phyloP scores from a whole-genome alignment of 2,329 filamentous ascomycete genomes.

The Neonectria magnoliae region DNA sequence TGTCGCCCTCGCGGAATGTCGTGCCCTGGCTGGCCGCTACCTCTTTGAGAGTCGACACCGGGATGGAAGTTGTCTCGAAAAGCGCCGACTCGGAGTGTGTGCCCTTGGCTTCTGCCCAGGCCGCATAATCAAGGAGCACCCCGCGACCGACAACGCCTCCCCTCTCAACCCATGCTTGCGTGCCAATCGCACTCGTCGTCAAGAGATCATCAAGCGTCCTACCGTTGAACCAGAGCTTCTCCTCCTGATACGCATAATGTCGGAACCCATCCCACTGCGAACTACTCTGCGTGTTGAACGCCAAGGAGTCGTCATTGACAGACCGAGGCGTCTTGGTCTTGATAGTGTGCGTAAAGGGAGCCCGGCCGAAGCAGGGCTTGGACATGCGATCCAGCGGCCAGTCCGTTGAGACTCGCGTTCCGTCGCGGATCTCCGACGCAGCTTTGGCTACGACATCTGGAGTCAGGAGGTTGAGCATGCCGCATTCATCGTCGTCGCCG shows the following conservation, averaged over 20 bases:
- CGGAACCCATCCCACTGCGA: constrained; percentile 54
- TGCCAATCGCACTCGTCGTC: constrained; percentile 43
- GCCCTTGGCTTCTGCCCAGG: constrained; percentile 51
- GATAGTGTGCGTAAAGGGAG: constrained; percentile 43
- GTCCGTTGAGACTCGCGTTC: constrained; percentile 46
- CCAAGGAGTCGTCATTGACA: constrained; percentile 48
- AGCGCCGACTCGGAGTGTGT: constrained; percentile 49
- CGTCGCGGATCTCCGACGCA: constrained; percentile 44
- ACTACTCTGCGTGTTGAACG: constrained; percentile 51
- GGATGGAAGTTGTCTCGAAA: constrained; percentile 53
- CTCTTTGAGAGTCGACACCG: constrained; percentile 41
- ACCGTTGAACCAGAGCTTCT: constrained; percentile 48
- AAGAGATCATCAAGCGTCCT: constrained; percentile 56
- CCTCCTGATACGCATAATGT: constrained; percentile 51
- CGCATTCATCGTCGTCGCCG: constrained; percentile 60
- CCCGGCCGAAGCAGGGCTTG: constrained; percentile 47
- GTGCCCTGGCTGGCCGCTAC: constrained; percentile 54
- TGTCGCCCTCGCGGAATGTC: constrained; percentile 60
- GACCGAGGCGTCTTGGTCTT: constrained; percentile 41
- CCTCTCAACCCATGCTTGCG: constrained; percentile 44
- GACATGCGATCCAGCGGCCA: constrained; percentile 48
- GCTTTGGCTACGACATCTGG: constrained; percentile 38
- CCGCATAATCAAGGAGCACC: constrained; percentile 61
- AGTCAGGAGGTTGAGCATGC: constrained; percentile 65
- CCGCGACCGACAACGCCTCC: constrained; percentile 60